phyloP scores from a whole-genome alignment of 2,329 filamentous ascomycete genomes.

The Aspergillus piperis region DNA sequence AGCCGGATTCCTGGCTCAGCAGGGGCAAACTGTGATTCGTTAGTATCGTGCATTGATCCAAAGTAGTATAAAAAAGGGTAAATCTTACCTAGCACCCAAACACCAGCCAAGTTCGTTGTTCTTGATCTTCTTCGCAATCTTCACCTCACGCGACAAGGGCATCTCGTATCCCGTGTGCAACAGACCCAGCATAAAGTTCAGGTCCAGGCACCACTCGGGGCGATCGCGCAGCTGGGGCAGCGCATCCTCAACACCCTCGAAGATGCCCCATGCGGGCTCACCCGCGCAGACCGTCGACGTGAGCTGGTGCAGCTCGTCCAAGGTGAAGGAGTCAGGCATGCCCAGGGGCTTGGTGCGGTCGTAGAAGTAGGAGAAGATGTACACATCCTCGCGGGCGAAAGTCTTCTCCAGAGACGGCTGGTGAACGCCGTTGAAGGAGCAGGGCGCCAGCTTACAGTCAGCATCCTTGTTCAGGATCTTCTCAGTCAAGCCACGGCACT shows the following conservation, averaged over 20 bases:
- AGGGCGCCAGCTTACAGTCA: conserved; percentile 80
- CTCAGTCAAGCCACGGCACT: conserved; percentile 88
- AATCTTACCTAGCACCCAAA: conserved; percentile 84
- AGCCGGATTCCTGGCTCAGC: conserved; percentile 77
- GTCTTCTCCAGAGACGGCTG: conserved; percentile 92
- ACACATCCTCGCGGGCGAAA: conserved; percentile 86
- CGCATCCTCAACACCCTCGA: conserved; percentile 73
- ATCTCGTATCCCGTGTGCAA: conserved; percentile 97
- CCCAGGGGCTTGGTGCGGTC: conserved; percentile 91
- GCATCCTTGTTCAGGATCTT: conserved; percentile 86
- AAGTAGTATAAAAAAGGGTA: conserved; percentile 4
- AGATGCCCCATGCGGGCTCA: conserved; percentile 75
- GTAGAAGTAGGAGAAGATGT: conserved; percentile 97
- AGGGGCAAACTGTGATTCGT: conserved; percentile 70
- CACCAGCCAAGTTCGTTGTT: conserved; percentile 97
- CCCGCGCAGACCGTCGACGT: conserved; percentile 83
- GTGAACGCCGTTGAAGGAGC: conserved; percentile 96
- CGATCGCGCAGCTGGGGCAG: conserved; percentile 76
- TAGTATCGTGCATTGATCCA: conserved; percentile 20
- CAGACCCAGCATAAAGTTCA: conserved; percentile 94
- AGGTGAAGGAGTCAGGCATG: conserved; percentile 97
- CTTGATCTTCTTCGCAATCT: conserved; percentile 98
- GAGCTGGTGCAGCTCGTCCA: conserved; percentile 85
- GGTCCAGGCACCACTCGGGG: conserved; percentile 88
- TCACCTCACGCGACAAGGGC: conserved; percentile 93